A percentile compares a stretch with the other conserved stretches of the same genome.
These are phyloP conservation scores for Boletus sp. DNA, from an alignment of 768 basidiomycete genomes.

Conservation along the genomic window DNA sequence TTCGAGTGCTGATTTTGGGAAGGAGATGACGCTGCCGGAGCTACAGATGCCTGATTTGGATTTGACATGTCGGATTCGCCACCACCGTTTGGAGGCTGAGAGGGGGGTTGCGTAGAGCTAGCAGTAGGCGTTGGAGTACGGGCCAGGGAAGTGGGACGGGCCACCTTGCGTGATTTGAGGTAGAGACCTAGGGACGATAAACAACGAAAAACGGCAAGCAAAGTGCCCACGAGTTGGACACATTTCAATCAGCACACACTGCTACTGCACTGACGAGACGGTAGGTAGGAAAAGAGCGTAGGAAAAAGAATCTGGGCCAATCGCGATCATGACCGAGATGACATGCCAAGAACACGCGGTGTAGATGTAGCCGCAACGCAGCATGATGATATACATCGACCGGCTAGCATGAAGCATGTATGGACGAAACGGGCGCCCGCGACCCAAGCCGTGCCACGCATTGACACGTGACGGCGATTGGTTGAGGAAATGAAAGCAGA, in stretches of 20 bases:
- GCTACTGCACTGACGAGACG: constrained; percentile 36
- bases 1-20: constrained; percentile 33
- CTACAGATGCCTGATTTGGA: constrained; percentile 35
- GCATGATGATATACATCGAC: constrained; percentile 35
- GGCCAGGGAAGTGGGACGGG: constrained; percentile 63
- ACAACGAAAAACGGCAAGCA: constrained; percentile 33
- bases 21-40: constrained; percentile 27
- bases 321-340: constrained; percentile 33
- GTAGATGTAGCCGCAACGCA: constrained; percentile 31
- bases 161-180: constrained; percentile 78
- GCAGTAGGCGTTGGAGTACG: constrained; percentile 36
- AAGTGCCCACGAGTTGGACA: constrained; percentile 38
- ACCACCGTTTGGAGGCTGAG: constrained; percentile 35
- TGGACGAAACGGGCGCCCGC: constrained; percentile 31
- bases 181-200: constrained; percentile 64
- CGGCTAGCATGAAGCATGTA: constrained; percentile 28
- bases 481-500: constrained; percentile 34
- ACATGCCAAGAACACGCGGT: constrained; percentile 37
- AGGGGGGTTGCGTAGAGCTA: constrained; percentile 32
- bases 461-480: constrained; percentile 41
- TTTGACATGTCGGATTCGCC: constrained; percentile 36
- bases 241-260: constrained; percentile 41
- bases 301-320: constrained; percentile 34
- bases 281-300: constrained; percentile 32
- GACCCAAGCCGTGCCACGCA: constrained; percentile 31